Base-by-base conservation (phyloP, 2,329 filamentous ascomycete genomes). In the Aspergillaceae sp. region DNA sequence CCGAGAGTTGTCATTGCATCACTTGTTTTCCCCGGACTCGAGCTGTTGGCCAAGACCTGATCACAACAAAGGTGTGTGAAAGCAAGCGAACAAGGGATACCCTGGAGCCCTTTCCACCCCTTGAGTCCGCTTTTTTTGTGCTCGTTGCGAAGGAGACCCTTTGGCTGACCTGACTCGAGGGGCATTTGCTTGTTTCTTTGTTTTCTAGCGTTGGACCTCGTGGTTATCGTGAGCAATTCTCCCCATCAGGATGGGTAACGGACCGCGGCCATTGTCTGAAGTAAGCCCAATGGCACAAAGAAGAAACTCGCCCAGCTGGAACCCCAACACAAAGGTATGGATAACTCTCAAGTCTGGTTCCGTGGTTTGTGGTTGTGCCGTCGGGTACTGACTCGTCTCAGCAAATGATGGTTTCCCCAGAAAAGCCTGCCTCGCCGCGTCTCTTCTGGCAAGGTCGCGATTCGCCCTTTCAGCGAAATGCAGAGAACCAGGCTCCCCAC, bases 221-320 rank as follows among this genome's bases (percentile, higher is more conserved):
- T 41, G 27, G 29, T 10, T 41, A 11, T 34, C 37, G 40, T 29
- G 46, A 11, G n/a, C 11, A 26, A 3, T 38, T 5, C 1, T 38
- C 5, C 80, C 84, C 40, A 68, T 73, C 60, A 90, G 83, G 67
- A 78, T 79, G 74, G 63, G 72, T 46, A 76, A 72, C 64, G 74
- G 66, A 77, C 79, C 83, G 62, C 82, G 86, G 58, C 86, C 92
- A 48, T 78, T 98, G 54, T 86, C 88, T 51, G 92, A 98, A 73
- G 82, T 98, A 62, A 87, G 86, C 57, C 86, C 86, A 44, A 86
- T 86, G 51, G 87, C 90, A 69, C 84, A 82, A 67, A 81, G 91
- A 64, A 80, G 90, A 59, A 97, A 97, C 73, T 96, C 90, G 43
- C 89, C 90, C 44, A 94, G 86, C 73, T 94, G 84, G 80, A 89